A percentile compares a stretch with the other conserved stretches of the same genome.
These are phyloP conservation scores for Claviceps spartinae DNA, from an alignment of 2,329 filamentous ascomycete genomes.

Conservation along the genomic window DNA sequence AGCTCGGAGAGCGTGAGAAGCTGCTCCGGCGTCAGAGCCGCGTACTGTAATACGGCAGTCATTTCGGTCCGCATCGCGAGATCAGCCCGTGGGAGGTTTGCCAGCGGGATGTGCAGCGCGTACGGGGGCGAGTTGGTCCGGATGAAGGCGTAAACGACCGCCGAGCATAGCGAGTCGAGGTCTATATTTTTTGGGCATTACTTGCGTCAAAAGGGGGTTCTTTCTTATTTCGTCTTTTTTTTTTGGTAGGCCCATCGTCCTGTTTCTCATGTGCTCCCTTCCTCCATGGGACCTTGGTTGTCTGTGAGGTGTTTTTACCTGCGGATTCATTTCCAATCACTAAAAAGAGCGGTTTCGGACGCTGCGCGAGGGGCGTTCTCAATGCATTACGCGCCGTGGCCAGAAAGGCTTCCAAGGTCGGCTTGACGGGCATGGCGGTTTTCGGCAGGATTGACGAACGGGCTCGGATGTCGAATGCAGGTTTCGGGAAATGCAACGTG, in stretches of 20 bases:
- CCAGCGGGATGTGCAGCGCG: conserved; percentile 55
- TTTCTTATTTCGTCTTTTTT: neutral
- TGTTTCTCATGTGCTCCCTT: no score
- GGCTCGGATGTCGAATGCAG: neutral
- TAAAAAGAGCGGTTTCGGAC: conserved; percentile 38
- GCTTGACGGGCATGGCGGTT: conserved; percentile 16
- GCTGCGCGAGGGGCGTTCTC: conserved; percentile 27
- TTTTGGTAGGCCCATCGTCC: neutral
- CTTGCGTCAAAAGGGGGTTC: neutral
- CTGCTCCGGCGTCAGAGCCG: conserved; percentile 44
- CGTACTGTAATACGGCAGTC: conserved; percentile 46
- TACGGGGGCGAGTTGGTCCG: conserved; percentile 43
- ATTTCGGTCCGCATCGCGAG: conserved; percentile 63
- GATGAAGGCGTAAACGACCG: conserved; percentile 62
- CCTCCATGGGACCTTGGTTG: neutral
- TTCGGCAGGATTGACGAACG: neutral
- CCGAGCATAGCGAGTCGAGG: conserved; percentile 66
- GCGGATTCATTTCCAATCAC: conserved; percentile 57
- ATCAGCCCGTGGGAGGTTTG: conserved; percentile 55
- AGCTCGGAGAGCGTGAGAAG: conserved; percentile 49
- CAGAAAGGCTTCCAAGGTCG: conserved; percentile 37
- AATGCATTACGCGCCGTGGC: conserved; percentile 34
- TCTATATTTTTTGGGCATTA: conserved; percentile 31
- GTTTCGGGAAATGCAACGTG: no score
- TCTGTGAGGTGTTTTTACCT: conserved; percentile 23